Evolutionary conservation across 768 basidiomycete genomes (phyloP).

Genomic region (Leccinum subgranulosum): DNA sequence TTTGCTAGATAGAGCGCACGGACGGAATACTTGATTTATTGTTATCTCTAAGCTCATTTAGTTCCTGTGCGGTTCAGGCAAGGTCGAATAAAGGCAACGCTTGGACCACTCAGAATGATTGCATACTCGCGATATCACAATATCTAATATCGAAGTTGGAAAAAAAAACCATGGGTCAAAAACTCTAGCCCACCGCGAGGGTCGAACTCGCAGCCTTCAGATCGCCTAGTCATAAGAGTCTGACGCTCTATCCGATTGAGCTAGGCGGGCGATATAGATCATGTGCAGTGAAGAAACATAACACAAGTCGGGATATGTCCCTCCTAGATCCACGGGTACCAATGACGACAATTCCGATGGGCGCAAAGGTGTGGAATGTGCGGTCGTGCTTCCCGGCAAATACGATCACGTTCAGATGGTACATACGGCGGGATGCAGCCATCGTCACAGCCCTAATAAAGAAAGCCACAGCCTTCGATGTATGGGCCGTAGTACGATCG

Average conservation of each 20-base stretch:
- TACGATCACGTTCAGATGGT: slow-evolving; percentile 5
- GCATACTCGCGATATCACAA: background rate
- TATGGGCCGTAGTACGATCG: slow-evolving; percentile 2
- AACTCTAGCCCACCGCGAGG: slow-evolving; percentile 55
- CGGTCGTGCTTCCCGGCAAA: slow-evolving; percentile 5
- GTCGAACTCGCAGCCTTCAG: slow-evolving; percentile 65
- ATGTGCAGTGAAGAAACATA: rapidly evolving
- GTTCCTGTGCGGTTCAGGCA: background rate
- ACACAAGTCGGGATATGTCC: background rate
- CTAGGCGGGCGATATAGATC: slow-evolving; percentile 46
- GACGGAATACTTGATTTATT: slow-evolving; percentile 23
- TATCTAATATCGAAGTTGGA: no score
- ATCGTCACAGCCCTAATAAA: slow-evolving; percentile 11
- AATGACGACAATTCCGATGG: slow-evolving; percentile 9
- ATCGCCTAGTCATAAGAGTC: slow-evolving; percentile 52
- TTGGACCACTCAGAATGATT: no score
- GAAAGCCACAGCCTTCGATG: slow-evolving; percentile 10
- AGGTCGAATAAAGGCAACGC: no score
- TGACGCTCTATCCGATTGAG: slow-evolving; percentile 69
- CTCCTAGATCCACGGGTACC: background rate
- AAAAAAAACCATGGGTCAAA: background rate
- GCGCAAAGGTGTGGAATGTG: slow-evolving; percentile 26
- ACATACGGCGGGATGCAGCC: slow-evolving; percentile 12
- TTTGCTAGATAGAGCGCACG: slow-evolving; percentile 7
- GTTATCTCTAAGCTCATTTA: slow-evolving; percentile 11